Conservation (phyloP, 495 filamentous ascomycete species). For the Talaromyces thailandensis region DNA sequence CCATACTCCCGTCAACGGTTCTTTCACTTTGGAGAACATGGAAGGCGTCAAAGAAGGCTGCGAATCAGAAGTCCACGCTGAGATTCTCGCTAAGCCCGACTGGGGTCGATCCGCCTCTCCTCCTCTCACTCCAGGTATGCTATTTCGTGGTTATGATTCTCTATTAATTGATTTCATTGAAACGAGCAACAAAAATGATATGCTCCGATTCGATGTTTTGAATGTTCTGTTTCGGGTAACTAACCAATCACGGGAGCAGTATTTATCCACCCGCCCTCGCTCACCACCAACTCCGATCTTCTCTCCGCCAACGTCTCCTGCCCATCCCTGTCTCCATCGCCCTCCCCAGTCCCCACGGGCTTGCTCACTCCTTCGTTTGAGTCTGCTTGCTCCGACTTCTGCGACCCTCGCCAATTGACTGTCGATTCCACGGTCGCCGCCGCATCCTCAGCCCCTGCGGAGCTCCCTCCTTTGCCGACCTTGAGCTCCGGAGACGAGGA, state of each 20-base stretch:
- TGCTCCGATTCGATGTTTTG: background rate
- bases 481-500: constrained; percentile 66
- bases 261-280: constrained; percentile 69
- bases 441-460: constrained; percentile 38
- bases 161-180: constrained; percentile 4
- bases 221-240: constrained; percentile 1
- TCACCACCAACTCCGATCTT: constrained; percentile 59
- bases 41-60: constrained; percentile 77
- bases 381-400: constrained; percentile 54
- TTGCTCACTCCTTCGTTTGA: constrained; percentile 44
- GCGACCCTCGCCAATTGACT: constrained; percentile 86
- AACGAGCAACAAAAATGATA: background rate
- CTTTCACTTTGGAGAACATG: constrained; percentile 68
- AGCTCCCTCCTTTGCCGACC: constrained; percentile 62
- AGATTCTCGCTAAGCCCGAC: constrained; percentile 67
- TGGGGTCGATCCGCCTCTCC: constrained; percentile 72
- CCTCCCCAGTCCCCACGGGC: constrained; percentile 59
- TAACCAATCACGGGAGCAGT: constrained; percentile 41
- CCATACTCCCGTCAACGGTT: constrained; percentile 71
- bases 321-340: constrained; percentile 58
- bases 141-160: constrained; percentile 13
- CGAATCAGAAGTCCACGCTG: constrained; percentile 62
- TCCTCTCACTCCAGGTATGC: constrained; percentile 89
- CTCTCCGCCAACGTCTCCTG: constrained; percentile 59
- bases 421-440: constrained; percentile 53